Evolutionary conservation across 305 asterid genomes (phyloP), one percentile per base, ranked within the genome.

Genomic region (Solanum hybrid): DNA sequence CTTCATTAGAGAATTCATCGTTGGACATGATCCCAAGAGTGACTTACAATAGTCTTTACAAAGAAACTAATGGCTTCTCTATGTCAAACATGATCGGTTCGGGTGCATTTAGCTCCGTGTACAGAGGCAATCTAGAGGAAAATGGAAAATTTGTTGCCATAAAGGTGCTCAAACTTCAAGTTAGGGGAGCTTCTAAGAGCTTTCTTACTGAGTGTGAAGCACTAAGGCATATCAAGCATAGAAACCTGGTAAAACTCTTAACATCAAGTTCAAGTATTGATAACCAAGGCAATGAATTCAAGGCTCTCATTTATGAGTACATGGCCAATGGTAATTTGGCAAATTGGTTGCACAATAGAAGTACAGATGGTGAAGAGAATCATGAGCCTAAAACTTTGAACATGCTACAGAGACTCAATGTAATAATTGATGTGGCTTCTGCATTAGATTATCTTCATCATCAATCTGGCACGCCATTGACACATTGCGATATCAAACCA

Each of bases 361-460:
- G 10, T 64, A 15, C 56, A 34, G 31, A 66, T 40, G 76, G 64
- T 19, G 24, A 89, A 10, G 91, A 89, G 37, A 38, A 15, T 36
- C 64, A 72, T 8, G 72, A n/a, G 24, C 71, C 84, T 72, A 40
- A 37, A 45, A 73, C 19, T 36, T 32, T 88, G 32, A 80, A 79
- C 51, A 9, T 88, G 37, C 69, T 78, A 66, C 91, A 88, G 38
- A 91, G 89, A 84, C 17, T 89, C 5, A 88, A 80, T 17, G 78
- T 88, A 22, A 89, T 88, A 6, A 69, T 78, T 24, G 91, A 88
- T 88, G 31, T 89, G 40, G 91, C 90, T 42, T 31, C 79, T 40
- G 91, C 89, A n/a, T 37, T 89, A 6, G 88, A 89, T 71, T 89
- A 91, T 42, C 92, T 91, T 75, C 90, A 91, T 75, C 87, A 91